Evolutionary conservation across 164 flowering plant genomes (phyloP).

Genomic region (Chloranthus sessilifolius): DNA sequence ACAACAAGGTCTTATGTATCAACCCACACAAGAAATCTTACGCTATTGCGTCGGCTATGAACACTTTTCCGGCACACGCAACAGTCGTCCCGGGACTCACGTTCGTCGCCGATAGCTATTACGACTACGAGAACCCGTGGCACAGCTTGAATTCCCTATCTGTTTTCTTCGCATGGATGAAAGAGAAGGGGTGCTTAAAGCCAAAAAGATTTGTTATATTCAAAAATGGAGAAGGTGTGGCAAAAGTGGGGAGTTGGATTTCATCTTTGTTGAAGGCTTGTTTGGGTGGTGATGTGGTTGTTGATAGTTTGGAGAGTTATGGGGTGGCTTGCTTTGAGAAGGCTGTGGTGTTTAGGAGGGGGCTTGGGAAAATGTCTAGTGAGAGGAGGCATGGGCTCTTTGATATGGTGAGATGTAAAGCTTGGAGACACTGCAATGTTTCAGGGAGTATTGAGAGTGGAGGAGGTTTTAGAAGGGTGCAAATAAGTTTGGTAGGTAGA

Average conservation of each 20-base stretch:
- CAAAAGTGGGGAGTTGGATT: slow-evolving; percentile 5
- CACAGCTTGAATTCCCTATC: slow-evolving; percentile 12
- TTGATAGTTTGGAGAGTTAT: slow-evolving; percentile 3
- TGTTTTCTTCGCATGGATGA: slow-evolving; percentile 12
- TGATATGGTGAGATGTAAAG: slow-evolving; percentile 13
- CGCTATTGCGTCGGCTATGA: neutral
- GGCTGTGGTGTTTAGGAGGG: slow-evolving; percentile 13
- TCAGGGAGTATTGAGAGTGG: neutral
- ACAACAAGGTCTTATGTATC: slow-evolving; percentile 3
- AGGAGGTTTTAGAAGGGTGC: neutral
- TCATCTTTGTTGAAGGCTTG: slow-evolving; percentile 6
- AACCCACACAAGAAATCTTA: slow-evolving; percentile 2
- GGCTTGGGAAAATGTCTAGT: slow-evolving; percentile 11
- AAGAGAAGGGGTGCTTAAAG: slow-evolving; percentile 3
- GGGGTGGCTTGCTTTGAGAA: slow-evolving; percentile 14
- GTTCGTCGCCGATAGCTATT: slow-evolving; percentile 12
- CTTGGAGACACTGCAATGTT: slow-evolving; percentile 10
- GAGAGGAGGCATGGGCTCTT: slow-evolving; percentile 10
- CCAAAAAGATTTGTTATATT: slow-evolving; percentile 10
- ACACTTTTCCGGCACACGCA: neutral
- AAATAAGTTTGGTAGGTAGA: slow-evolving; percentile 9
- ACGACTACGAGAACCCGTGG: slow-evolving; percentile 14
- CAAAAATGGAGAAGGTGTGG: slow-evolving; percentile 7
- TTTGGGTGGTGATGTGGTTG: slow-evolving; percentile 4
- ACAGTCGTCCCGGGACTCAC: slow-evolving; percentile 6